These are phyloP conservation scores for Cryptosporidium meleagridis DNA, from an alignment of 169 alveolate genomes.

Conservation along the genomic window DNA sequence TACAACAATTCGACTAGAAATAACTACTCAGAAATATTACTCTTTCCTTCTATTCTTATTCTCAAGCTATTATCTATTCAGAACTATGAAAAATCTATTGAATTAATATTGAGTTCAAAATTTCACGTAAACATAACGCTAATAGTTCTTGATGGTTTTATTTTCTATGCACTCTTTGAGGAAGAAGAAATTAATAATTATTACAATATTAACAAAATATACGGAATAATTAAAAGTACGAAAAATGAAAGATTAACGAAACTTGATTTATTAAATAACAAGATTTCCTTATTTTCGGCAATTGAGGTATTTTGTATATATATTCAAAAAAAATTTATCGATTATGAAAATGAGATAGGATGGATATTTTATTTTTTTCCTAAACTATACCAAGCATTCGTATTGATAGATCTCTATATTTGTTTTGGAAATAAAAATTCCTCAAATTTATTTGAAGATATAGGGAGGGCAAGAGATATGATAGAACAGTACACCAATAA, in stretches of 20 bases:
- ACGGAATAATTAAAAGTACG: neutral
- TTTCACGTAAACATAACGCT: neutral
- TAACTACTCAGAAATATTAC: neutral
- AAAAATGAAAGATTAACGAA: neutral
- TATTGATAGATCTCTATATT: conserved; percentile 22
- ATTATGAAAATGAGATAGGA: conserved; percentile 29
- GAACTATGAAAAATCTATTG: conserved; percentile 21
- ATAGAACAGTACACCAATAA: neutral
- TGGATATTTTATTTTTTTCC: conserved; percentile 2
- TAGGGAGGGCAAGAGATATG: neutral
- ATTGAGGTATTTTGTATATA: neutral
- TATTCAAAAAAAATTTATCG: neutral
- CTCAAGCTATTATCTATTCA: conserved; percentile 24
- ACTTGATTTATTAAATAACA: neutral
- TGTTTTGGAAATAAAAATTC: neutral
- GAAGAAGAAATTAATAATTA: neutral
- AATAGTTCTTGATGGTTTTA: conserved; percentile 10
- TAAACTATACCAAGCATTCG: neutral
- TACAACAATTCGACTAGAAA: neutral
- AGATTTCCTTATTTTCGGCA: neutral
- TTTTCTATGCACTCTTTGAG: conserved; percentile 8
- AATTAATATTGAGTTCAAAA: neutral
- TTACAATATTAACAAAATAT: neutral
- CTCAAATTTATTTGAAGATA: neutral
- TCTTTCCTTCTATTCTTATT: conserved; percentile 1